Conservation (phyloP, 1,139 yeast species). For the Kluyveromyces marxianus region DNA sequence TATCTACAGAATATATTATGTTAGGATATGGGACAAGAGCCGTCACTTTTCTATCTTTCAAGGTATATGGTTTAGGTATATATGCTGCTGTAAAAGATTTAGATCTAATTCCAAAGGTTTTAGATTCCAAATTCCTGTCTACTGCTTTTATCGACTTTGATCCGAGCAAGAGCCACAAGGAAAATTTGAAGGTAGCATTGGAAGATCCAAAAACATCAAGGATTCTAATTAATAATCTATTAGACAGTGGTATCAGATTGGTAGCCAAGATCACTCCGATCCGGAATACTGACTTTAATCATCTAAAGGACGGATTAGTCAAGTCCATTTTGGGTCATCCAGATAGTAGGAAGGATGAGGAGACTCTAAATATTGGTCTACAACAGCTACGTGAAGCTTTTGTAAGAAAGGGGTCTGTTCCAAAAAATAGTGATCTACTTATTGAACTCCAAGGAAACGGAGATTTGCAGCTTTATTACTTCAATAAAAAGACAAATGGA, state of each 20-base stretch:
- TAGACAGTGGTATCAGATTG: constrained; percentile 55
- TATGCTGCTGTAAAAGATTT: constrained; percentile 61
- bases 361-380: constrained; percentile 41
- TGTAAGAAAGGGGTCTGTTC: constrained; percentile 50
- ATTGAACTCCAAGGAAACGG: constrained; percentile 45
- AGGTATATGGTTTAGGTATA: constrained; percentile 80
- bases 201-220: constrained; percentile 49
- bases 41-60: constrained; percentile 76
- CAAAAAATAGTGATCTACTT: constrained; percentile 51
- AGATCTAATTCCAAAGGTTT: constrained; percentile 38
- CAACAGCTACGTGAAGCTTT: constrained; percentile 49
- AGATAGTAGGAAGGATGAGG: constrained; percentile 32
- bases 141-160: constrained; percentile 30
- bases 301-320: constrained; percentile 80
- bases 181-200: constrained; percentile 51
- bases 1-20: constrained; percentile 36
- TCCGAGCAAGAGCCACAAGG: constrained; percentile 32
- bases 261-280: constrained; percentile 76
- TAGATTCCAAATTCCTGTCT: constrained; percentile 37
- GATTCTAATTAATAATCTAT: constrained; percentile 45
- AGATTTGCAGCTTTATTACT: constrained; percentile 39
- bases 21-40: constrained; percentile 76
- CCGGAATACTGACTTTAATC: constrained; percentile 83
- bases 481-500: constrained; percentile 31
- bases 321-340: constrained; percentile 44